Evolutionary conservation across 1,284 basidiomycete species (phyloP).

Genomic region (Clitocybe nebularis): DNA sequence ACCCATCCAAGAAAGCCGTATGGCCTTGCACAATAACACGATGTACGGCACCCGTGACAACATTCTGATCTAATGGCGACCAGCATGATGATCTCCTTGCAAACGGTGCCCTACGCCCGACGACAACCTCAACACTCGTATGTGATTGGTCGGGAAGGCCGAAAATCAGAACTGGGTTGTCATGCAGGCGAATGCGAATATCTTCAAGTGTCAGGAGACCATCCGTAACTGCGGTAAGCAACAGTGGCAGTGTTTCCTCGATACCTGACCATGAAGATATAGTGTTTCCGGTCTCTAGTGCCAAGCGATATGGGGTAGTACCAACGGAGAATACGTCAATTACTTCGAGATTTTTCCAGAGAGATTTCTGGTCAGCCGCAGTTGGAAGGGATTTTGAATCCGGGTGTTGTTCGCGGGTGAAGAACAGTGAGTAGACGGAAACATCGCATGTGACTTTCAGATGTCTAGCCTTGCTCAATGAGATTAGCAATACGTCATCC

Average conservation of each 20-base stretch:
- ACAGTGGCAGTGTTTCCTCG: constrained; percentile 84
- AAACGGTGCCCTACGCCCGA: constrained; percentile 74
- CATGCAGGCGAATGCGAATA: constrained; percentile 78
- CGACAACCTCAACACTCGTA: constrained; percentile 91
- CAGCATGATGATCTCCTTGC: constrained; percentile 51
- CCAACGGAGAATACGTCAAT: constrained; percentile 95
- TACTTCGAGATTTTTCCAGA: constrained; percentile 85
- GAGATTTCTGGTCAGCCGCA: constrained; percentile 72
- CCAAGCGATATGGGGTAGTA: constrained; percentile 76
- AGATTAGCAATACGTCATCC: constrained; percentile 90
- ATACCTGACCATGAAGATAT: constrained; percentile 78
- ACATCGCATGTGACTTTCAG: constrained; percentile 97
- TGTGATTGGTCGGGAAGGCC: constrained; percentile 82
- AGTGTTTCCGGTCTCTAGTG: constrained; percentile 62
- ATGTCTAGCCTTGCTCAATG: constrained; percentile 91
- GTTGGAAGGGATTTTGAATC: constrained; percentile 70
- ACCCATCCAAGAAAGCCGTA: constrained; percentile 91
- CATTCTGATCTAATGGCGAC: constrained; percentile 79
- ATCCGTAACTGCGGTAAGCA: constrained; percentile 84
- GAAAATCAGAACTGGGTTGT: constrained; percentile 93
- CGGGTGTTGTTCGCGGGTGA: constrained; percentile 75
- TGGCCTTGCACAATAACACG: constrained; percentile 91
- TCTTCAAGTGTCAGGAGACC: constrained; percentile 83
- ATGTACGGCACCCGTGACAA: constrained; percentile 78
- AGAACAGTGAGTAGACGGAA: constrained; percentile 91